Base-by-base conservation (phyloP, 2,329 filamentous ascomycete genomes). In the Colletotrichum sp. region DNA sequence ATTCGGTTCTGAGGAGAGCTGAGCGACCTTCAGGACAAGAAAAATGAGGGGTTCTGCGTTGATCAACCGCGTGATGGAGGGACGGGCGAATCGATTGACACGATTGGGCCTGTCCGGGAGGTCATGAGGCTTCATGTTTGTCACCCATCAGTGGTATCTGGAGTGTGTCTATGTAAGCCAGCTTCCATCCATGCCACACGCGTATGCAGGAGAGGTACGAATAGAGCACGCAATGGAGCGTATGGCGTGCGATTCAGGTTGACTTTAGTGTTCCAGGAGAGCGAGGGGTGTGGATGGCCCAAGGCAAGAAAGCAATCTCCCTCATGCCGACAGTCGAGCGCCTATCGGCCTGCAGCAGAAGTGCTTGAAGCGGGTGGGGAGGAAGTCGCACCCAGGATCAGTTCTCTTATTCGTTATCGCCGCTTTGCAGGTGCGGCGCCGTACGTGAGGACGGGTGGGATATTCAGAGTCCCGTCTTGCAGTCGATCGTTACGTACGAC, bases 101-200 rank as follows among this genome's bases (percentile, higher is more conserved):
- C 32, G 13, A 64, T 52, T 64, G 63, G 12, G 21, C 32, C 24
- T 26, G n/a, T 14, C 24, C 56, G 18, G 63, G n/a, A 73, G 63
- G 69, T 68, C 69, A 75, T 58, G 67, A 71, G 71, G 71, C 48
- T 65, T 65, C 43, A 21, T 34, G 67, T 34, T 74, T 48, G 65
- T 30, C 56, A 69, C 38, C 32, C 10, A 30, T 26, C 21, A 34
- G n/a, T 36, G 18, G 43, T 36, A 28, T 68, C 21, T 59, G 65
- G 65, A 52, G 24, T 32, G 14, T 24, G 28, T 52, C 21, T n/a
- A 18, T 59, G 59, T 55, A 30, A 30, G 26, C 26, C 36, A 21
- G 24, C 10, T 55, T 21, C 21, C 13, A 21, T 21, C 43, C 10
- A 52, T 26, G 26, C 26, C 26, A 38, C 32, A 36, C 26, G 67